These are phyloP conservation scores for Rhododendron simsii DNA, from an alignment of 148 eudicot genomes.

Conservation along the genomic window DNA sequence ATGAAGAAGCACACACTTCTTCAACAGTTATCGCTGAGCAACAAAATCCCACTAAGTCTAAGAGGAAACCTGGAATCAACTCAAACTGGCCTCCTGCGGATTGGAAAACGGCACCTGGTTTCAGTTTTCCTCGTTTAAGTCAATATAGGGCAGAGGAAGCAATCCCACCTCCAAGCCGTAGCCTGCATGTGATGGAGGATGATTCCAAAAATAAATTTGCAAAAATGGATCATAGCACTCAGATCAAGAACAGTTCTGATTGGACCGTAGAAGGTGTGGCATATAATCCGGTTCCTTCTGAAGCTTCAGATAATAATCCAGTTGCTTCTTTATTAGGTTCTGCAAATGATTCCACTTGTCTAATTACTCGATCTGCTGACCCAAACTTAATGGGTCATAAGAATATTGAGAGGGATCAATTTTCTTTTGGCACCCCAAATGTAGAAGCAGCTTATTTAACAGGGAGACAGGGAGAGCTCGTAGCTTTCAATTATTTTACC, in stretches of 20 bases:
- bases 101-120: conserved; percentile 94
- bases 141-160: conserved; percentile 19
- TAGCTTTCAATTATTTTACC: conserved; percentile 64
- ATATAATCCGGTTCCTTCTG: conserved; percentile 13
- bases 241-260: conserved; percentile 24
- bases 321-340: conserved; percentile 12
- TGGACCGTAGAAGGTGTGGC: conserved; percentile 31
- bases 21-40: conserved; percentile 25
- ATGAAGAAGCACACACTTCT: conserved; percentile 19
- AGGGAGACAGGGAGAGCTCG: conserved; percentile 75
- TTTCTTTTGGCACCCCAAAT: conserved; percentile 18
- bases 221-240: conserved; percentile 8
- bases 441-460: conserved; percentile 43
- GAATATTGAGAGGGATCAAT: conserved; percentile 31
- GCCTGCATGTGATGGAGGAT: conserved; percentile 4
- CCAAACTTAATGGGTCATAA: conserved; percentile 26
- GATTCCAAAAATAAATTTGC: conserved; percentile 4
- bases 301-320: conserved; percentile 12
- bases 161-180: conserved; percentile 15
- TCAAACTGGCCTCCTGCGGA: conserved; percentile 80
- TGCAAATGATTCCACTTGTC: conserved; percentile 24
- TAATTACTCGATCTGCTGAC: conserved; percentile 28
- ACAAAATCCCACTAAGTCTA: conserved; percentile 20
- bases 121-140: conserved; percentile 19
- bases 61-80: conserved; percentile 27